A percentile compares a stretch with the other conserved stretches of the same genome.
Evolutionary conservation across 371 early-diverging fungal genomes (phyloP).

Genomic region (Zychaea mexicana): DNA sequence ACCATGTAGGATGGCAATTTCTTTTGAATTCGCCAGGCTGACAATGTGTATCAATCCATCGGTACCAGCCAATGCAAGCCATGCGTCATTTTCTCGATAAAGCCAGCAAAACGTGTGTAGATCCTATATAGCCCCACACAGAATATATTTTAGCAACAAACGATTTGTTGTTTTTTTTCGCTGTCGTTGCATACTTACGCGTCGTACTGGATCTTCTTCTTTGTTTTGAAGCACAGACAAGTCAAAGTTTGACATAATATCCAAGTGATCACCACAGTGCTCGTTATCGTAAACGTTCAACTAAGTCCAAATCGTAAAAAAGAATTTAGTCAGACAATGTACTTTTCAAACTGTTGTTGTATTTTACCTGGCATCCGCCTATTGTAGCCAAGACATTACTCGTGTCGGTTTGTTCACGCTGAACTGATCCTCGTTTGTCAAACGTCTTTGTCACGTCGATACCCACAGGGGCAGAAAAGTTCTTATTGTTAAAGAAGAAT

Average conservation of each 20-base stretch:
- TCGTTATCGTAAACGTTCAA: constrained; percentile 89
- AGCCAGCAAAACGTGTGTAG: constrained; percentile 75
- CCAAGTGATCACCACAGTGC: constrained; percentile 89
- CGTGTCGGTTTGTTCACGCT: constrained; percentile 65
- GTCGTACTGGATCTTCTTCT: constrained; percentile 20
- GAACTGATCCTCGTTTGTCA: constrained; percentile 69
- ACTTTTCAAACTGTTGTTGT: neutral
- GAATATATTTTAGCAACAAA: too few relatives aligned
- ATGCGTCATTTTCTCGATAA: constrained; percentile 64
- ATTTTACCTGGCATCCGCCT: constrained; percentile 65
- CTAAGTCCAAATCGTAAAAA: constrained; percentile 41
- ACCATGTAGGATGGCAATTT: constrained; percentile 60
- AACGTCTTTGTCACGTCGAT: constrained; percentile 59
- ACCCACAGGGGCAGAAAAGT: constrained; percentile 55
- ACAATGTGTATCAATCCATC: constrained; percentile 66
- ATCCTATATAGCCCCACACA: constrained; percentile 22
- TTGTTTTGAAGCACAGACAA: constrained; percentile 40
- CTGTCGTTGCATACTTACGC: neutral
- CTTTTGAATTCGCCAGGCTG: constrained; percentile 75
- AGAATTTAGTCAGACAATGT: neutral
- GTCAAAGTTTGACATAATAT: constrained; percentile 88
- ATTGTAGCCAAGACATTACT: constrained; percentile 77
- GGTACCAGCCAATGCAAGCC: constrained; percentile 70
- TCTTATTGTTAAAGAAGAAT: constrained; percentile 68
- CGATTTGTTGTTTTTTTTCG: neutral